Conservation (phyloP, 176 grass and related monocot genomes). For the Musa troglodytarum region DNA sequence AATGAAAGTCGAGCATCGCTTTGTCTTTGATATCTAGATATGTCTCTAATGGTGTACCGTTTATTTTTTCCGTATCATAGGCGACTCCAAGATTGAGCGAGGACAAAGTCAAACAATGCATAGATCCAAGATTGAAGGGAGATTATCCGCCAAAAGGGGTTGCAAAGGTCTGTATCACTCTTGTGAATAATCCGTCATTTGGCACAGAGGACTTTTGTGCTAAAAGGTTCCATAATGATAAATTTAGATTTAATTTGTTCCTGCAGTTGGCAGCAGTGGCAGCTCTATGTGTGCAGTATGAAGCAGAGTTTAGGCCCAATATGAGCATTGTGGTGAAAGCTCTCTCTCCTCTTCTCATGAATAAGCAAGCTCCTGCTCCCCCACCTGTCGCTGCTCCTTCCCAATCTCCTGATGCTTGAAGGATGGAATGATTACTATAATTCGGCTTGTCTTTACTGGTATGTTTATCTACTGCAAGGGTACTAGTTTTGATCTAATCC, state of each 20-base stretch:
- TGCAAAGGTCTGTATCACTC: neutral
- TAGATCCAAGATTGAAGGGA: conserved; percentile 10
- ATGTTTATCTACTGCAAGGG: too few species aligned
- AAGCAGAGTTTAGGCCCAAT: conserved; percentile 4
- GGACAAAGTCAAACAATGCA: conserved; percentile 2
- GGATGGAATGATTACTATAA: neutral
- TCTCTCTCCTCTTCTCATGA: conserved; percentile 5
- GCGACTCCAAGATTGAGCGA: conserved; percentile 1
- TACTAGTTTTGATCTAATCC: too few species aligned
- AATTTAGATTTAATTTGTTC: neutral
- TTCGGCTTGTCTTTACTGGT: too few species aligned
- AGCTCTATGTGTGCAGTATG: conserved; percentile 3
- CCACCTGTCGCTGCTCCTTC: neutral
- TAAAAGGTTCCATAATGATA: neutral
- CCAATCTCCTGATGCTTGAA: neutral
- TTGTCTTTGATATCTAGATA: too few species aligned
- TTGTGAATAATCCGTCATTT: too few species aligned
- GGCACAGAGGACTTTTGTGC: neutral
- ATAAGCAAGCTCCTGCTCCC: neutral
- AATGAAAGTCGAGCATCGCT: too few species aligned
- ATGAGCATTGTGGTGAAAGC: conserved; percentile 7
- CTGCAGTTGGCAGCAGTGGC: conserved; percentile 3
- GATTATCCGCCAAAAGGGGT: neutral
- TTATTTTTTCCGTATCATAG: neutral
- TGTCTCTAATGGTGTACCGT: too few species aligned